Conservation (phyloP, 2,329 filamentous ascomycete species). For the Elsinoe australis region DNA sequence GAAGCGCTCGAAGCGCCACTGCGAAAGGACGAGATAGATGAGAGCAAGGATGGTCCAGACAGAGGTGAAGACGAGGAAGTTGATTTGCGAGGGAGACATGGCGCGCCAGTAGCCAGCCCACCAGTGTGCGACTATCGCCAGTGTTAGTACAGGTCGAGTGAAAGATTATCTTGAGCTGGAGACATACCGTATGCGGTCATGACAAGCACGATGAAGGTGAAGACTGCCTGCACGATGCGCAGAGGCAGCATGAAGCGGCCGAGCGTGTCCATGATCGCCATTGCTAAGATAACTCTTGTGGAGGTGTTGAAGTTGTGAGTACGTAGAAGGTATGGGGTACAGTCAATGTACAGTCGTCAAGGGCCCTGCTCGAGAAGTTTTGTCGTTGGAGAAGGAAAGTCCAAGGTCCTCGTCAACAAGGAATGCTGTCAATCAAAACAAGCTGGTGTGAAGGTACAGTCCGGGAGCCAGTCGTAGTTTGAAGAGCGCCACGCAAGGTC, state of each 20-base stretch:
- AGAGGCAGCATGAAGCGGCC: slow-evolving; percentile 49
- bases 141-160: slow-evolving; percentile 5
- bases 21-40: slow-evolving; percentile 61
- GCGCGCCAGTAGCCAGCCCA: slow-evolving; percentile 46
- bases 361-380: background rate
- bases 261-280: slow-evolving; percentile 16
- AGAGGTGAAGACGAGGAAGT: slow-evolving; percentile 72
- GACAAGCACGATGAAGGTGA: slow-evolving; percentile 68
- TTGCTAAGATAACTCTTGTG: slow-evolving; percentile 5
- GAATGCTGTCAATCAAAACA: slow-evolving; percentile 17
- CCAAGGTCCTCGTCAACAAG: slow-evolving; percentile 8
- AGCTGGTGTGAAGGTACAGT: background rate
- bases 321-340: background rate
- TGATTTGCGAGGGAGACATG: slow-evolving; percentile 50
- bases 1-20: slow-evolving; percentile 37
- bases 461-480: background rate
- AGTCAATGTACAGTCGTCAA: slow-evolving; percentile 12
- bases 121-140: slow-evolving; percentile 50
- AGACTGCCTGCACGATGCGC: slow-evolving; percentile 58
- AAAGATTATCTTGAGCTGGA: slow-evolving; percentile 14
- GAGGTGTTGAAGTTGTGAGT: background rate
- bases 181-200: slow-evolving; percentile 63
- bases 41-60: slow-evolving; percentile 68
- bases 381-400: background rate
- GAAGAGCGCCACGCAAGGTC: slow-evolving; percentile 11